Percentiles rank a stretch among this genome's conserved stretches.
Evolutionary conservation across 2,329 filamentous ascomycete genomes (phyloP).

Genomic region (Trichoderma asperellum): DNA sequence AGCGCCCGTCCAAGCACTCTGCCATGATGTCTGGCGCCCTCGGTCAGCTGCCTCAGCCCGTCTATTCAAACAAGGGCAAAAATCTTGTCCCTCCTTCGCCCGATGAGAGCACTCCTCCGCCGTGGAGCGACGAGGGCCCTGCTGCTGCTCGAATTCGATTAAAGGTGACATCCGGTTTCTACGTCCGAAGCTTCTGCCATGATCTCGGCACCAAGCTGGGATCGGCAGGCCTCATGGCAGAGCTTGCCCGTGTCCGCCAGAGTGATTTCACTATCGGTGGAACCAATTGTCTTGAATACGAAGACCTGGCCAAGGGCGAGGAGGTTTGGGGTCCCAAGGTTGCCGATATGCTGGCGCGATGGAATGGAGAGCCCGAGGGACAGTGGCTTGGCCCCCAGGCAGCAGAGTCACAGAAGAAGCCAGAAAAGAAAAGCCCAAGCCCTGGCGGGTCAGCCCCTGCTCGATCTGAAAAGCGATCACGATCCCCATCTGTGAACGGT

Average conservation of each 20-base stretch:
- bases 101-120: conserved; percentile 53
- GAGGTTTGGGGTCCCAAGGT: conserved; percentile 79
- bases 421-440: conserved; percentile 28
- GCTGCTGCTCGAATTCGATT: conserved; percentile 83
- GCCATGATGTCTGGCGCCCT: conserved; percentile 63
- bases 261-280: conserved; percentile 74
- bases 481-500: conserved; percentile 36
- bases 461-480: conserved; percentile 39
- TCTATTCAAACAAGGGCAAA: conserved; percentile 49
- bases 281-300: conserved; percentile 75
- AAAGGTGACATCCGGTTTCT: conserved; percentile 95
- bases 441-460: conserved; percentile 22
- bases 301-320: conserved; percentile 75
- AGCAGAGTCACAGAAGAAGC: conserved; percentile 29
- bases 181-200: conserved; percentile 91
- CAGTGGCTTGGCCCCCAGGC: conserved; percentile 32
- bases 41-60: conserved; percentile 53
- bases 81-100: conserved; percentile 57
- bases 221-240: conserved; percentile 84
- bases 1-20: conserved; percentile 39
- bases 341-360: conserved; percentile 49
- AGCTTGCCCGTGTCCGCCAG: conserved; percentile 79
- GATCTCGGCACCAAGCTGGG: conserved; percentile 83
- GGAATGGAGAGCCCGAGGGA: conserved; percentile 44
- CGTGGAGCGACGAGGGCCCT: conserved; percentile 65